These are phyloP conservation scores for Fusarium fracticaudum DNA, from an alignment of 2,329 filamentous ascomycete genomes.

Conservation along the genomic window DNA sequence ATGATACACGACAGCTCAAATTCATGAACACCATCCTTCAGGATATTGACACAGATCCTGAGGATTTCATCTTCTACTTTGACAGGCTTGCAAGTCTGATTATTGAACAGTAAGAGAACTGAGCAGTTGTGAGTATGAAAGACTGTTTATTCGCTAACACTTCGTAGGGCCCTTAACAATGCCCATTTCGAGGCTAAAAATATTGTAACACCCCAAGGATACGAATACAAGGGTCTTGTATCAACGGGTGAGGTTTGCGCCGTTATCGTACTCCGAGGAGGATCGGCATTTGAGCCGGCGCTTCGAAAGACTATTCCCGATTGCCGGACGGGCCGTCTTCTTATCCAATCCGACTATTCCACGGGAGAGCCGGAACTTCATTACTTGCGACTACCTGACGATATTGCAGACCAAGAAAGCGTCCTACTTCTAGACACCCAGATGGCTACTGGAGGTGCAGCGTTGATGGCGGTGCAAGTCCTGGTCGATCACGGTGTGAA, in stretches of 20 bases:
- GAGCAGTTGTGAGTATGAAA: background rate
- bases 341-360: slow-evolving; percentile 88
- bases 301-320: slow-evolving; percentile 92
- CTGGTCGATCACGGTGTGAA: slow-evolving; percentile 91
- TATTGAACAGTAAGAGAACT: slow-evolving; percentile 72
- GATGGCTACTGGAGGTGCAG: slow-evolving; percentile 88
- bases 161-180: slow-evolving; percentile 75
- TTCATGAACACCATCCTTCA: slow-evolving; percentile 94
- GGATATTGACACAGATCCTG: slow-evolving; percentile 78
- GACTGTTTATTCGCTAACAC: slow-evolving; percentile 1
- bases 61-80: slow-evolving; percentile 98
- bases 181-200: slow-evolving; percentile 71
- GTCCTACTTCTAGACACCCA: slow-evolving; percentile 92
- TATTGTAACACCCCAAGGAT: slow-evolving; percentile 76
- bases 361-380: slow-evolving; percentile 94
- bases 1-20: slow-evolving; percentile 80
- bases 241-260: slow-evolving; percentile 81
- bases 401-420: slow-evolving; percentile 78
- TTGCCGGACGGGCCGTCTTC: slow-evolving; percentile 85
- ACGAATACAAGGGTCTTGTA: slow-evolving; percentile 75
- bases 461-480: slow-evolving; percentile 95
- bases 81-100: slow-evolving; percentile 87
- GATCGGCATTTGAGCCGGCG: slow-evolving; percentile 87
- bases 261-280: slow-evolving; percentile 88
- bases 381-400: slow-evolving; percentile 80